Conservation (phyloP, 805 yeast species). For the Saccharomycopsis capsularis region DNA sequence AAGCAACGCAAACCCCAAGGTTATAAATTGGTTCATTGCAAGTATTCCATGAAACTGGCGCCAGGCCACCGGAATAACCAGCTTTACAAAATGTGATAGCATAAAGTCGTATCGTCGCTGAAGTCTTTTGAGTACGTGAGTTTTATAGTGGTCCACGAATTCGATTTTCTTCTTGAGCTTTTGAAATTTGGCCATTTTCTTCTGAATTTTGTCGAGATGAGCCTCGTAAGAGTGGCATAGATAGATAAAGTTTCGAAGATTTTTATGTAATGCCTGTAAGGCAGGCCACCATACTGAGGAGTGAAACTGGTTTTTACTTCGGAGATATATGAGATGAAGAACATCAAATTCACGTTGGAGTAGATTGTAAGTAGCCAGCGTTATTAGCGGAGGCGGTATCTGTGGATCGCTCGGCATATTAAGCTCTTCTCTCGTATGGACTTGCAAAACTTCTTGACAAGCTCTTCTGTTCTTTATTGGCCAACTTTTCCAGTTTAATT, state of each 20-base stretch:
- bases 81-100: constrained; percentile 27
- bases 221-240: not conserved
- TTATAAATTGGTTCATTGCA: constrained; percentile 46
- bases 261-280: constrained; percentile 40
- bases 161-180: constrained; percentile 7
- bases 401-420: too few relatives aligned
- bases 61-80: constrained; percentile 35
- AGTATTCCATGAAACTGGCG: constrained; percentile 42
- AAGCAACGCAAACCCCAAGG: constrained; percentile 45
- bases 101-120: not conserved
- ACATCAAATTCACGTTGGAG: constrained; percentile 34
- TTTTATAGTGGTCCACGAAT: not conserved
- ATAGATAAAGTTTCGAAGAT: constrained; percentile 32
- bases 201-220: not conserved
- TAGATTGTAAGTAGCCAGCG: too few relatives aligned
- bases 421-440: too few relatives aligned
- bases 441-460: too few relatives aligned
- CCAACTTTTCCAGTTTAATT: too few relatives aligned
- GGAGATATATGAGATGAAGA: constrained; percentile 42
- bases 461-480: too few relatives aligned
- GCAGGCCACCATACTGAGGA: constrained; percentile 46
- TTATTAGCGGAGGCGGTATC: too few relatives aligned
- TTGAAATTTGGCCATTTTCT: not conserved
- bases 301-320: constrained; percentile 47
- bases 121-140: not conserved